Conservation (phyloP, 2,329 filamentous ascomycete genomes). For the Penicillium sp. region DNA sequence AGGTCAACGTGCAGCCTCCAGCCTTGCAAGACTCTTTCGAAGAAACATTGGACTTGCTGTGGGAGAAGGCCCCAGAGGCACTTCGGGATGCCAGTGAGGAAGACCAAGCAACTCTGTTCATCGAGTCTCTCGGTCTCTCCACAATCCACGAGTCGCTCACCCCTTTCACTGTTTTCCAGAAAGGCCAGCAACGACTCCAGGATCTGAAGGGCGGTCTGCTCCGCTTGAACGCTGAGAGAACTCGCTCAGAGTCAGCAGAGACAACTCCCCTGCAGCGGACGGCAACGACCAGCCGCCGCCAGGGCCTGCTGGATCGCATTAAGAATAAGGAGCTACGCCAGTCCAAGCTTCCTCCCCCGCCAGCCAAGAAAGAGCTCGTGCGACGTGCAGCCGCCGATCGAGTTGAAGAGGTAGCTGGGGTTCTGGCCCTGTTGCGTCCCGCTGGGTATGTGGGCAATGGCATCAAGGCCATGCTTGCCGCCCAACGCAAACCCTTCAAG, state of each 20-base stretch:
- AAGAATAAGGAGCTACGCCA: conserved; percentile 62
- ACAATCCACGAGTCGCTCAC: conserved; percentile 39
- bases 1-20: conserved; percentile 37
- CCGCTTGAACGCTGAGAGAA: conserved; percentile 35
- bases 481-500: conserved; percentile 62
- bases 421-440: conserved; percentile 62
- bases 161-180: conserved; percentile 34
- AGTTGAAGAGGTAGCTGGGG: conserved; percentile 64
- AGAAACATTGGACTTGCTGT: conserved; percentile 36
- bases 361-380: conserved; percentile 55
- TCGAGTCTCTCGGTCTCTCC: conserved; percentile 33
- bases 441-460: conserved; percentile 33
- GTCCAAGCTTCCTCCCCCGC: conserved; percentile 47
- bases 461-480: conserved; percentile 30
- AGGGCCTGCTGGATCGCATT: conserved; percentile 72
- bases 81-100: conserved; percentile 33
- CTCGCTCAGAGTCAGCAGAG: conserved; percentile 23
- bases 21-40: conserved; percentile 52
- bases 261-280: conserved; percentile 26
- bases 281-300: conserved; percentile 40
- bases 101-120: conserved; percentile 34
- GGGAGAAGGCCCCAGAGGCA: conserved; percentile 38
- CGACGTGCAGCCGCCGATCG: conserved; percentile 66
- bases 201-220: conserved; percentile 42
- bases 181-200: conserved; percentile 42